phyloP scores from a whole-genome alignment of 2,329 filamentous ascomycete genomes.

The Fusarium incarnatum region DNA sequence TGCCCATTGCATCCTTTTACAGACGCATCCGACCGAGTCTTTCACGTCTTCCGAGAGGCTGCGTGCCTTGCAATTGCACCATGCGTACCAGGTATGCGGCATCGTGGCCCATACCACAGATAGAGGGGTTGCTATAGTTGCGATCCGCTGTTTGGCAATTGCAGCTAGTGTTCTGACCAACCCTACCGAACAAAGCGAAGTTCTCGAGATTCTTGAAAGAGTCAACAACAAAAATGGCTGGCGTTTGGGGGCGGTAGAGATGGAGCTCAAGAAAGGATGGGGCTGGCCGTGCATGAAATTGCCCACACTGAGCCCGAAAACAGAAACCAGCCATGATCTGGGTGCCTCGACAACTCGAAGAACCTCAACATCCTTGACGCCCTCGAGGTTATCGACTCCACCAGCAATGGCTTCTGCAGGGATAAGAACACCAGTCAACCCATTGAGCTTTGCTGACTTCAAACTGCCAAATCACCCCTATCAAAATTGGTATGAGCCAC shows the following conservation, averaged over 20 bases:
- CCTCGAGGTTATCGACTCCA: conserved; percentile 37
- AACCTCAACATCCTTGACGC: conserved; percentile 18
- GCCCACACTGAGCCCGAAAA: conserved; percentile 16
- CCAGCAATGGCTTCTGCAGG: conserved; percentile 47
- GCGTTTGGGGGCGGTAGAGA: conserved; percentile 77
- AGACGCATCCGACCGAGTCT: conserved; percentile 78
- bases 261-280: conserved; percentile 81
- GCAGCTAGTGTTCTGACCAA: conserved; percentile 78
- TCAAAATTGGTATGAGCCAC: conserved; percentile 81
- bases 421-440: conserved; percentile 68
- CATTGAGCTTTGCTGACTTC: conserved; percentile 80
- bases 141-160: conserved; percentile 81
- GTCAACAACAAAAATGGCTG: conserved; percentile 83
- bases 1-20: conserved; percentile 81
- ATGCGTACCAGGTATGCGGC: conserved; percentile 88
- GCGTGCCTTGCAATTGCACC: conserved; percentile 74
- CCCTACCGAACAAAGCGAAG: conserved; percentile 81
- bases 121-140: conserved; percentile 80
- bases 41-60: conserved; percentile 72
- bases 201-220: conserved; percentile 78
- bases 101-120: conserved; percentile 89
- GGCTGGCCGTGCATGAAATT: conserved; percentile 64
- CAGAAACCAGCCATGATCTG: conserved; percentile 20
- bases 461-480: conserved; percentile 83
- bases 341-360: conserved; percentile 13